Percentiles rank a stretch among this genome's conserved stretches.
These are phyloP conservation scores for Yarrowia sp. DNA, from an alignment of 805 yeast species.

Conservation along the genomic window DNA sequence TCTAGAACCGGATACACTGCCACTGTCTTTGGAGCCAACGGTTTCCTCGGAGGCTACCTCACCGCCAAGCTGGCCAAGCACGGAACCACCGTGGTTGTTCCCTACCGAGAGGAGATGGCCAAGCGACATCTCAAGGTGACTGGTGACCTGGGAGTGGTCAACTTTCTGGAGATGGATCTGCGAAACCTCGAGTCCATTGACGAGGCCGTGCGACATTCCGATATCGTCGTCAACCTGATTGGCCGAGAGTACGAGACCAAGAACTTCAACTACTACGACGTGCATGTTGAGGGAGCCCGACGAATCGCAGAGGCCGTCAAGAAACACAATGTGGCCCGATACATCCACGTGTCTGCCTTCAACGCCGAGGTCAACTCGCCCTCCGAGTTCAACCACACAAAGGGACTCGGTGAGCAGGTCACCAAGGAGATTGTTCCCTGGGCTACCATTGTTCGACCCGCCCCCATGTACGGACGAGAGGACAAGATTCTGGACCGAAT, in stretches of 20 bases:
- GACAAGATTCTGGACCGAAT: conserved; percentile 64
- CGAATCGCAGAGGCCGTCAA: conserved; percentile 72
- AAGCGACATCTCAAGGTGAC: conserved; percentile 75
- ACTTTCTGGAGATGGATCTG: conserved; percentile 77
- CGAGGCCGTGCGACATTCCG: conserved; percentile 74
- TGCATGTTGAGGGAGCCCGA: conserved; percentile 73
- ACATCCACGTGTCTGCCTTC: conserved; percentile 75
- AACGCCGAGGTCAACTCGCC: conserved; percentile 67
- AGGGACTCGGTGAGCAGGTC: conserved; percentile 72
- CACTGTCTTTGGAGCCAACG: conserved; percentile 81
- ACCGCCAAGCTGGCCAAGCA: conserved; percentile 73
- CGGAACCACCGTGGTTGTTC: conserved; percentile 73
- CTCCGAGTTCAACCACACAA: conserved; percentile 73
- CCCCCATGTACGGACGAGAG: conserved; percentile 73
- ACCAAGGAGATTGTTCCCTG: conserved; percentile 68
- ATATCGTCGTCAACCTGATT: conserved; percentile 75
- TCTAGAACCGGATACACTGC: conserved; percentile 87
- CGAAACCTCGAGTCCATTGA: conserved; percentile 74
- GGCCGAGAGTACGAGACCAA: conserved; percentile 76
- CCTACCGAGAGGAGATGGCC: conserved; percentile 78
- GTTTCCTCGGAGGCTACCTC: conserved; percentile 72
- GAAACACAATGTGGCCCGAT: conserved; percentile 69
- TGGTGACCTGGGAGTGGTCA: conserved; percentile 86
- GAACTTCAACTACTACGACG: conserved; percentile 79
- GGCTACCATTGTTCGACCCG: conserved; percentile 82